Percentiles rank a stretch among this genome's conserved stretches.
Conservation (phyloP, 2,329 filamentous ascomycete species). For the Volutella citrinella region DNA sequence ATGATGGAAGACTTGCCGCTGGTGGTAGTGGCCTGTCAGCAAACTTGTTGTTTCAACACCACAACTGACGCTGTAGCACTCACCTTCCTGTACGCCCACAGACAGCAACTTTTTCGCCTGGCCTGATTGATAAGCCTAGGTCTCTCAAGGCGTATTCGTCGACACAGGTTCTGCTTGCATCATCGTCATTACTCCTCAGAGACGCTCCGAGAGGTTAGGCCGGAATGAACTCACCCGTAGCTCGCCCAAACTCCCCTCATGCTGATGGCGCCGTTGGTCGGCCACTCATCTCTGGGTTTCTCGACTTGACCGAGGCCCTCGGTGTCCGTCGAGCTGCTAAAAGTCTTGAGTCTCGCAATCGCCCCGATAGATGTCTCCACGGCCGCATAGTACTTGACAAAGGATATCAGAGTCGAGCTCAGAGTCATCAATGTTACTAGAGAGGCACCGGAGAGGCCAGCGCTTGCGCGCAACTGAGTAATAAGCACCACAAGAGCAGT, state of each 20-base stretch:
- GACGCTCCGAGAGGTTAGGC: too few relatives aligned
- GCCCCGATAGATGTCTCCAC: conserved; percentile 30
- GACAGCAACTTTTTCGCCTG: conserved; percentile 20
- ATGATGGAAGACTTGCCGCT: conserved; percentile 43
- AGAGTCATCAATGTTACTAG: conserved; percentile 39
- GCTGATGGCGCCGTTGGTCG: conserved; percentile 4
- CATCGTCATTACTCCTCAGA: too few relatives aligned
- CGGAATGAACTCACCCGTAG: conserved; percentile 12
- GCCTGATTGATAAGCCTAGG: conserved; percentile 12
- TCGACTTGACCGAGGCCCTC: conserved; percentile 3
- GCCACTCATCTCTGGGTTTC: conserved; percentile 5
- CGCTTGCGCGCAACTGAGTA: conserved; percentile 35
- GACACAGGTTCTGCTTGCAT: neutral
- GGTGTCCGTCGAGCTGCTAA: conserved; percentile 1
- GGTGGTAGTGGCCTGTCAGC: too few relatives aligned
- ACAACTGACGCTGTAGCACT: neutral
- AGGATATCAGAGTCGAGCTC: conserved; percentile 25
- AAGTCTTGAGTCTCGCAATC: conserved; percentile 17
- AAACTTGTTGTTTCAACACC: neutral
- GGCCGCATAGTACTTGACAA: conserved; percentile 33
- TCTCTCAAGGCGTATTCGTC: conserved; percentile 1
- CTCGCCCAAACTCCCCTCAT: conserved; percentile 7
- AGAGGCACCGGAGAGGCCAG: conserved; percentile 35
- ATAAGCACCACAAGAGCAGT: conserved; percentile 43
- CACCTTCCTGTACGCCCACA: conserved; percentile 23